phyloP scores from a whole-genome alignment of 2,329 filamentous ascomycete species.

The Pseudogymnoascus pannorum region DNA sequence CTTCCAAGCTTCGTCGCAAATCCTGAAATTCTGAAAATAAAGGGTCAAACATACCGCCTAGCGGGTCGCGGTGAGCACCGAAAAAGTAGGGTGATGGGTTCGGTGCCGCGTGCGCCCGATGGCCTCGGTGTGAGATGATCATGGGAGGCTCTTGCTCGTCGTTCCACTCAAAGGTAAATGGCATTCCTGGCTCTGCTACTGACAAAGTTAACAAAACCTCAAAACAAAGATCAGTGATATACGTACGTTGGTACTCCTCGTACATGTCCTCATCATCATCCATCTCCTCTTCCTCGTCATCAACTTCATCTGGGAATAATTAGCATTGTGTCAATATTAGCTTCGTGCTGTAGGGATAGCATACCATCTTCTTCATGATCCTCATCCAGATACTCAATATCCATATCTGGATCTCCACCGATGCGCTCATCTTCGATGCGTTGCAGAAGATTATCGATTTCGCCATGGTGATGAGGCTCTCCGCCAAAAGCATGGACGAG shows the following conservation, averaged over 20 bases:
- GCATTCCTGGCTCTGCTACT: conserved; percentile 34
- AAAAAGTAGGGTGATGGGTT: conserved; percentile 55
- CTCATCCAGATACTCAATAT: conserved; percentile 45
- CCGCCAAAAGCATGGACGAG: conserved; percentile 46
- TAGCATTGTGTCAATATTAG: background rate
- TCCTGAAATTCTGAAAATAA: background rate
- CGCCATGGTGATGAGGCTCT: conserved; percentile 21
- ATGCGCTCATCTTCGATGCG: conserved; percentile 40
- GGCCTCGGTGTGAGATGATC: conserved; percentile 36
- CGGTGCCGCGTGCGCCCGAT: conserved; percentile 45
- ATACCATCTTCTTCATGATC: conserved; percentile 53
- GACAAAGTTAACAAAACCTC: conserved; percentile 1
- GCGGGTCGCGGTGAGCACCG: conserved; percentile 46
- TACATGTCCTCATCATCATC: conserved; percentile 61
- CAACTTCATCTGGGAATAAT: conserved; percentile 33
- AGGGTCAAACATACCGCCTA: conserved; percentile 38
- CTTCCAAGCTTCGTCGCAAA: background rate
- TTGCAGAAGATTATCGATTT: conserved; percentile 33
- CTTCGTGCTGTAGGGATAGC: conserved; percentile 11
- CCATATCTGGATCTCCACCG: conserved; percentile 39
- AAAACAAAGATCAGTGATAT: background rate
- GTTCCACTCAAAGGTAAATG: conserved; percentile 48
- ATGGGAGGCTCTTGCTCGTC: conserved; percentile 44
- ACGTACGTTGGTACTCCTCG: conserved; percentile 51
- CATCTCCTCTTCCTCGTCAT: conserved; percentile 62